These are phyloP conservation scores for Botrytis elliptica DNA, from an alignment of 2,329 filamentous ascomycete species.

Conservation along the genomic window DNA sequence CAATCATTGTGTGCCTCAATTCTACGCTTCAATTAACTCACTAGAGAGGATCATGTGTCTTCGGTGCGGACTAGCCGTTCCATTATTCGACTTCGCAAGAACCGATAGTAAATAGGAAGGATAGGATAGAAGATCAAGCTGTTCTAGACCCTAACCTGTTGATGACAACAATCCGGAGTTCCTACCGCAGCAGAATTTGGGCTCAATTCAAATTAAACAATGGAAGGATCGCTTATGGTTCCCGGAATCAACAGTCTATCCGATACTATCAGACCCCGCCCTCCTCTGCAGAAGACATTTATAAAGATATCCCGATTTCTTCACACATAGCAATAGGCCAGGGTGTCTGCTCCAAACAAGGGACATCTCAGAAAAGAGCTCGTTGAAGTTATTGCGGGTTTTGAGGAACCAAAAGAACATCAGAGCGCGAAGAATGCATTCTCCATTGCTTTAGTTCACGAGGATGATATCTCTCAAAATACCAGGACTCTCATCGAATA, in stretches of 20 bases:
- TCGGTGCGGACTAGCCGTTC: neutral
- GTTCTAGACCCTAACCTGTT: neutral
- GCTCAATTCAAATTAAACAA: neutral
- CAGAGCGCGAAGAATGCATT: neutral
- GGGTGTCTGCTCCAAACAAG: neutral
- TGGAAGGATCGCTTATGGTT: neutral
- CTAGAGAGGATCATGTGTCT: neutral
- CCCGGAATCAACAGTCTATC: too few relatives aligned
- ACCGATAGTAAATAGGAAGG: neutral
- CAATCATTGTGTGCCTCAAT: neutral
- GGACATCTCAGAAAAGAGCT: too few relatives aligned
- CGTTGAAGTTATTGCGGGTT: neutral
- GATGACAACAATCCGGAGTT: neutral
- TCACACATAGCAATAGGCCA: too few relatives aligned
- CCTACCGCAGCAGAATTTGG: neutral
- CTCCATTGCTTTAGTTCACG: neutral
- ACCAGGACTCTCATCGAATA: neutral
- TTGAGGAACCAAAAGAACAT: neutral
- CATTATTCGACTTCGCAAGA: neutral
- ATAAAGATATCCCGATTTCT: neutral
- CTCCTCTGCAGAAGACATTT: neutral
- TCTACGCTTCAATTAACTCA: neutral
- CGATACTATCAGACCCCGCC: too few relatives aligned
- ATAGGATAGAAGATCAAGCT: neutral
- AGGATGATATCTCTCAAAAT: neutral